Conservation (phyloP, 225 moss, liverwort and hornwort genomes). For the Physcomitrellopsis africana region DNA sequence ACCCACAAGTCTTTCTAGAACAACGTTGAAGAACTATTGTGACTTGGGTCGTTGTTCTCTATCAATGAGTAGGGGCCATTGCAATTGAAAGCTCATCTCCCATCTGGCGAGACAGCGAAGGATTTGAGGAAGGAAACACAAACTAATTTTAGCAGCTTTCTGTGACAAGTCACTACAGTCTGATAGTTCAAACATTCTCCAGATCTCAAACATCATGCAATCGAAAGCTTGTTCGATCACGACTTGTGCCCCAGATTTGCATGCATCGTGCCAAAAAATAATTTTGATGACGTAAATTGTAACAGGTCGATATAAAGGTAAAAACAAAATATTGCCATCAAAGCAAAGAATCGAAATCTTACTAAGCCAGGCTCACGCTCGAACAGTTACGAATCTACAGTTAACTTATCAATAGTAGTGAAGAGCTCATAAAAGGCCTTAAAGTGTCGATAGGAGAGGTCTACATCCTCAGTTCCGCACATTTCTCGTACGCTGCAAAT, state of each 20-base stretch:
- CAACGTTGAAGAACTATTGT: too few species aligned
- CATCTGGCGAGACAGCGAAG: too few species aligned
- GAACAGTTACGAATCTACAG: constrained; percentile 39
- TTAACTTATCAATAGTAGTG: constrained; percentile 65
- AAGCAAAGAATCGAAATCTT: constrained; percentile 5
- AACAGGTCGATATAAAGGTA: constrained; percentile 24
- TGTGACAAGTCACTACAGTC: too few species aligned
- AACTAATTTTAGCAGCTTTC: too few species aligned
- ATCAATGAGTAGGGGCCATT: too few species aligned
- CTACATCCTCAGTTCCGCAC: constrained; percentile 82
- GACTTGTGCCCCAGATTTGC: not conserved
- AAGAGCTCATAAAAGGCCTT: constrained; percentile 76
- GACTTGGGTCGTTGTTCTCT: too few species aligned
- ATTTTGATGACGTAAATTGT: constrained; percentile 12
- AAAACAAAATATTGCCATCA: constrained; percentile 25
- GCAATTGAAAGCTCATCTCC: too few species aligned
- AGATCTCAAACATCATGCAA: too few species aligned
- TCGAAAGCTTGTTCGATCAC: not conserved
- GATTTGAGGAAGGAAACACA: too few species aligned
- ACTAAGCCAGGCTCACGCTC: not conserved
- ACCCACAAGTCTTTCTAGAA: too few species aligned
- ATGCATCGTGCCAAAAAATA: constrained; percentile 2
- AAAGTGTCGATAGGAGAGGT: constrained; percentile 79
- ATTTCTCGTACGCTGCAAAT: constrained; percentile 81
- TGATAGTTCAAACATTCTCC: too few species aligned